Evolutionary conservation across 257 asterid species (phyloP), one percentile per base, ranked within the genome.

Genomic region (Paulownia fortunei): DNA sequence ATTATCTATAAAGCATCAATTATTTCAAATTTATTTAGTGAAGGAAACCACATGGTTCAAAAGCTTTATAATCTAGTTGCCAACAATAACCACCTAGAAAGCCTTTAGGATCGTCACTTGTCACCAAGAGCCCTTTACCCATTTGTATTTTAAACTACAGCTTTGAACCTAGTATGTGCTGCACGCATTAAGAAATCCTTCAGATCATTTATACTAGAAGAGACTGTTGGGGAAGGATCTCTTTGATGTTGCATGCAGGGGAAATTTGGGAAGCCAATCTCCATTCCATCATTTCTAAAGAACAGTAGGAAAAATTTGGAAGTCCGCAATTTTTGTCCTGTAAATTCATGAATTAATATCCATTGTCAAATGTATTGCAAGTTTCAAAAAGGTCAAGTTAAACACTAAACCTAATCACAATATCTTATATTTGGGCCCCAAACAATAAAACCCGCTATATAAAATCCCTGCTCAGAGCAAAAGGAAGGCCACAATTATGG

Each of bases 381-480:
- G 32, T 66, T 78, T 58, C 69, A 26, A 37, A 32, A 42, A 80
- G 76, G 71, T 54, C 80, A 24, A 27, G 65, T 71, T 55, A 62
- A 77, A 79, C 27, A 52, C 73, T 78, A 65, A 81, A 55, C 80
- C 79, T 76, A 87, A 24, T 73, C 47, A 69, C 13, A 74, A 63
- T 42, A 72, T 81, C 79, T 83, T 49, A 81, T 68, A 64, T 59
- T 76, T 37, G 72, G 52, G 80, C 19, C 69, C 79, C 72, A 52
- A 32, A 80, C 79, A 78, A 79, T 18, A 23, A 77, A 74, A 64
- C 78, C 83, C 68, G 69, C 77, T 76, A 80, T 66, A 82, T 67
- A 76, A 72, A 84, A 62, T 68, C 92, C 98, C 97, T 86, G 95
- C 85, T 87, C 92, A 88, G 83, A 86, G 82, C 83, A 88, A 83